phyloP scores from a whole-genome alignment of 139 green algal species.

The Limnomonas spitsbergensis region DNA sequence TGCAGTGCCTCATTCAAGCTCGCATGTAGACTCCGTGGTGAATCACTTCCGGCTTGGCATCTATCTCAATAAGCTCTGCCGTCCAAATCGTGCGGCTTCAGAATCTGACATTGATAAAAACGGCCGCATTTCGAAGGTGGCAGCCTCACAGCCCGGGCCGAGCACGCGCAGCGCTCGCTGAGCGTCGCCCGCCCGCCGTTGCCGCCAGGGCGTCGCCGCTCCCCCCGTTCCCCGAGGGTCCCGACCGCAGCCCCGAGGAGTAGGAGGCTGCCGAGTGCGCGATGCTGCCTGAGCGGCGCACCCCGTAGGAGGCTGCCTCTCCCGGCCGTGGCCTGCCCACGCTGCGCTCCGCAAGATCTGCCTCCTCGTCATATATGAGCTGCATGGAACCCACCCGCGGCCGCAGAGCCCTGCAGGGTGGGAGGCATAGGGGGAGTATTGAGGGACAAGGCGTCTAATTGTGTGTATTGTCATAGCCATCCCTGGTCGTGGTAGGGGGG shows the following conservation, averaged over 20 bases:
- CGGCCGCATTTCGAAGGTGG: background rate
- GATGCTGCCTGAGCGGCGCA: too few species aligned
- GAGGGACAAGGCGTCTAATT: background rate
- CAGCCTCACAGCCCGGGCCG: background rate
- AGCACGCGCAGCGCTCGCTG: background rate
- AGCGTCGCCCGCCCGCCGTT: background rate
- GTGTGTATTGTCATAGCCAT: background rate
- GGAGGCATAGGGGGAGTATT: background rate
- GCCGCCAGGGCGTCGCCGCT: background rate
- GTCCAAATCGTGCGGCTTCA: too few species aligned
- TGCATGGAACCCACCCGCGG: constrained; percentile 36
- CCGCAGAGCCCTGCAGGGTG: constrained; percentile 18
- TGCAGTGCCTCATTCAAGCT: too few species aligned
- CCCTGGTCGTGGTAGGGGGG: background rate
- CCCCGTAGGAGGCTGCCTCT: background rate
- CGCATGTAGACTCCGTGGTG: too few species aligned
- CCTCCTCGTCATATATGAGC: constrained; percentile 44
- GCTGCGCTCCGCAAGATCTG: constrained; percentile 20
- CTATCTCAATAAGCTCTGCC: too few species aligned
- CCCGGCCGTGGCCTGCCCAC: constrained; percentile 5
- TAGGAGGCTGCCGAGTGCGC: too few species aligned
- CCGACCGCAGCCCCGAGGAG: background rate
- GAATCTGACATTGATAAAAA: too few species aligned
- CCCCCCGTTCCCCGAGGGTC: background rate
- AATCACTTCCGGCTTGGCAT: too few species aligned